Conservation (phyloP, 768 basidiomycete species). For the Cystofilobasidium ferigula region DNA sequence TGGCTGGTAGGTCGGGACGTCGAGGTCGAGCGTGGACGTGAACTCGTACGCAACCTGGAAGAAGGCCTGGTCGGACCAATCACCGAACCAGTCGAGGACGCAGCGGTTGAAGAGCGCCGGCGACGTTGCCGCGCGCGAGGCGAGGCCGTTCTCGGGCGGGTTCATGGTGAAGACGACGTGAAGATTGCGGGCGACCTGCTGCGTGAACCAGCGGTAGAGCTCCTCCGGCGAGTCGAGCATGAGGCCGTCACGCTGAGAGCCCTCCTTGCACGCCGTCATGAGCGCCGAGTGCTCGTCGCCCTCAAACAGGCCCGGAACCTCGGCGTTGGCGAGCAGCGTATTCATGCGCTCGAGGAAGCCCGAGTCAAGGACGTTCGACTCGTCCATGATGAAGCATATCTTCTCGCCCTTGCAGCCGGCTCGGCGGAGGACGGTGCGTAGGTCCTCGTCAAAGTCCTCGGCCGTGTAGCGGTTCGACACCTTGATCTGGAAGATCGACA, state of each 20-base stretch:
- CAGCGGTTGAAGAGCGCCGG: slow-evolving; percentile 93
- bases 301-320: slow-evolving; percentile 99
- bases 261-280: slow-evolving; percentile 99
- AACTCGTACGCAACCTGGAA: slow-evolving; percentile 98
- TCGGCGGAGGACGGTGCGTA: slow-evolving; percentile 85
- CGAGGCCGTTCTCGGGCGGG: slow-evolving; percentile 17
- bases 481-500: slow-evolving; percentile 99
- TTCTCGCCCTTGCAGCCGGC: slow-evolving; percentile 98
- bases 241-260: slow-evolving; percentile 93
- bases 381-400: slow-evolving; percentile 99
- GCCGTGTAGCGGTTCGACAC: slow-evolving; percentile 98
- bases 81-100: slow-evolving; percentile 98
- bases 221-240: slow-evolving; percentile 99
- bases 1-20: slow-evolving; percentile 66
- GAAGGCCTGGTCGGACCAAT: slow-evolving; percentile 97
- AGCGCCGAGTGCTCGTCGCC: slow-evolving; percentile 97
- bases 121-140: slow-evolving; percentile 91
- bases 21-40: slow-evolving; percentile 84
- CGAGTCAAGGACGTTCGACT: slow-evolving; percentile 96
- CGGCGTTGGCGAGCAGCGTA: slow-evolving; percentile 95
- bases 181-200: slow-evolving; percentile 92
- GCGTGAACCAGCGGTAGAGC: slow-evolving; percentile 95
- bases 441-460: slow-evolving; percentile 96
- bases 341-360: slow-evolving; percentile 99
- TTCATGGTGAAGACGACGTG: slow-evolving; percentile 94